These are phyloP conservation scores for Mixia osmundae DNA, from an alignment of 1,284 basidiomycete species.

Conservation along the genomic window DNA sequence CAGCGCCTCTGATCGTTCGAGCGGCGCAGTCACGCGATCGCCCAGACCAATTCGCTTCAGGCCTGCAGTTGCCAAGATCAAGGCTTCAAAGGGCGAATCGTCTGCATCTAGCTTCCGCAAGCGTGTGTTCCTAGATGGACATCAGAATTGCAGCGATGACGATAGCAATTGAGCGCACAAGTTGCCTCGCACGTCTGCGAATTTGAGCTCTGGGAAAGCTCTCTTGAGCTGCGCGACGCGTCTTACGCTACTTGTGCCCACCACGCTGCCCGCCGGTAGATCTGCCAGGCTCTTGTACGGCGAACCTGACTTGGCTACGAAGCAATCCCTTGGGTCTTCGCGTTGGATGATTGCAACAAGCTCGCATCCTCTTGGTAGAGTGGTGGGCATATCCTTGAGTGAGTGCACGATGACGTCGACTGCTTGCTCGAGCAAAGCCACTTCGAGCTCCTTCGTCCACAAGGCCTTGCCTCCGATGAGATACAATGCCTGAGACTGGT, in stretches of 20 bases:
- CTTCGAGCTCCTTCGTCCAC: slow-evolving; percentile 90
- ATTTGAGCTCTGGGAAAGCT: slow-evolving; percentile 51
- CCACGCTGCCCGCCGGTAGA: slow-evolving; percentile 62
- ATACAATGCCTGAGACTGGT: slow-evolving; percentile 40
- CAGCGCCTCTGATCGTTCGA: slow-evolving; percentile 42
- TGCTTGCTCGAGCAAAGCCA: slow-evolving; percentile 40
- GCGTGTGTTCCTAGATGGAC: slow-evolving; percentile 45
- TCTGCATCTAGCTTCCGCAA: slow-evolving; percentile 73
- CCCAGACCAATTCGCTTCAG: slow-evolving; percentile 57
- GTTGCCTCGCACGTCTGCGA: slow-evolving; percentile 68
- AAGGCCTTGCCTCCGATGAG: slow-evolving; percentile 41
- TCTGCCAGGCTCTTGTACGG: slow-evolving; percentile 55
- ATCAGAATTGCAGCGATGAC: slow-evolving; percentile 2
- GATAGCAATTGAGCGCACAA: slow-evolving; percentile 29
- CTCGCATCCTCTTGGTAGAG: slow-evolving; percentile 56
- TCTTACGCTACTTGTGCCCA: slow-evolving; percentile 84
- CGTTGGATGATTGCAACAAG: slow-evolving; percentile 66
- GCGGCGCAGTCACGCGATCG: slow-evolving; percentile 53
- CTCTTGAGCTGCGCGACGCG: slow-evolving; percentile 74
- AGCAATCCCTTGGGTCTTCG: slow-evolving; percentile 69
- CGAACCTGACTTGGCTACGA: slow-evolving; percentile 62
- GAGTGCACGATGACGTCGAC: slow-evolving; percentile 89
- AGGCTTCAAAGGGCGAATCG: slow-evolving; percentile 57
- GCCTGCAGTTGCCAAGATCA: slow-evolving; percentile 85
- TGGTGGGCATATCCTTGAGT: slow-evolving; percentile 83